Evolutionary conservation across 257 asterid species (phyloP), one percentile per base, ranked within the genome.

Genomic region (Lithospermum erythrorhizon): DNA sequence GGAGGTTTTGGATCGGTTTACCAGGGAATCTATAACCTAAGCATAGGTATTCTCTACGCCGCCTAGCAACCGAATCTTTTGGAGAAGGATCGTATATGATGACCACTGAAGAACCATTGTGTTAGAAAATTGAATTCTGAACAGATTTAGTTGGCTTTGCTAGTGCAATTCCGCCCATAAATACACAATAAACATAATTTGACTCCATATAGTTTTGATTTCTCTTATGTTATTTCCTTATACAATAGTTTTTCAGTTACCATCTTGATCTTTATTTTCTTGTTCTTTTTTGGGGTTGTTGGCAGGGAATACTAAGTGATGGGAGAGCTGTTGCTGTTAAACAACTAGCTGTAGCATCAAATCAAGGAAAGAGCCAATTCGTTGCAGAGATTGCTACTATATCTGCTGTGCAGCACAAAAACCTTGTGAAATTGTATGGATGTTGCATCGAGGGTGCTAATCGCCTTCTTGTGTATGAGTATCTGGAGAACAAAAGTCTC

Each of bases 1-100:
- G 95, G 96, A 64, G 96, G 96, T 65, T 89, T 89, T 57, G 96
- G 95, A 72, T 88, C 94, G 9, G 96, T 89, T 47, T 86, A 68
- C 79, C 78, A 78, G 96, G 96, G 83, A 76, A 55, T 27, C 5
- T 25, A 25, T 25, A 2, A 25, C 29, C 29, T 25, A 25, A 25
- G 29, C n/a, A n/a, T n/a, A n/a, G n/a, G n/a, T n/a, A 25, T 5
- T 27, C 32, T 27, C 32, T 27, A 5, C n/a, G n/a, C 2, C 32
- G 32, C 32, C 32, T 27, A 27, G 32, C 32, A 27, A 27, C 32
- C 6, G 27, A 27, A 27, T 27, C 32, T 27, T 27, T 7, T 27
- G 32, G 32, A 27, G 6, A 27, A 27, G 32, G 32, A 2, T 27
- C 6, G 32, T 27, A 24, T 24, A 24, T 24, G 27, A 24, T 24